phyloP scores from a whole-genome alignment of 768 basidiomycete genomes.

The Lactarius akahatsu region DNA sequence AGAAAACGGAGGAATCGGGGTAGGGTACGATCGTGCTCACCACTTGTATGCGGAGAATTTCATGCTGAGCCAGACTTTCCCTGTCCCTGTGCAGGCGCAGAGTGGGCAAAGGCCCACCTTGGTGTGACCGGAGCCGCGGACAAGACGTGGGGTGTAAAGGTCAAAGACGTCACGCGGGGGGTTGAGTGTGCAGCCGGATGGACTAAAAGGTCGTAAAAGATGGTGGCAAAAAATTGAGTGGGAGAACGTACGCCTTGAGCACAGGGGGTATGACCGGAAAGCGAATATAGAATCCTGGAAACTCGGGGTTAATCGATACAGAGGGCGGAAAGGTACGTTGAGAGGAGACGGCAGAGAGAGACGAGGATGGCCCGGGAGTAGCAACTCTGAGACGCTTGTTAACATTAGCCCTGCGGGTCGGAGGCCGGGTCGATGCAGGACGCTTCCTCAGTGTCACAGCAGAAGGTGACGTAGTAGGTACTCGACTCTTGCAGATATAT shows the following conservation, averaged over 20 bases:
- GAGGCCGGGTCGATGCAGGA: neutral
- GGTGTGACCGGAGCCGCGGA: constrained; percentile 61
- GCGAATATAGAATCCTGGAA: constrained; percentile 65
- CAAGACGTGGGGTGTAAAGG: constrained; percentile 77
- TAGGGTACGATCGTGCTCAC: constrained; percentile 39
- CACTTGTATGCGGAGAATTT: constrained; percentile 84
- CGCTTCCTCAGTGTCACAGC: constrained; percentile 14
- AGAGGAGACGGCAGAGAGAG: constrained; percentile 31
- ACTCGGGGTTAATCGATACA: constrained; percentile 48
- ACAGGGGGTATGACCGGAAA: constrained; percentile 56
- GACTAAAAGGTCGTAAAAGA: constrained; percentile 18
- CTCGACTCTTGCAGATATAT: neutral
- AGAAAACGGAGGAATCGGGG: neutral
- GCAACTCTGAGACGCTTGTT: constrained; percentile 1
- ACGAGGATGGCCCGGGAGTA: neutral
- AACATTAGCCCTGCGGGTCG: neutral
- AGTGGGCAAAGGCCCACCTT: constrained; percentile 81
- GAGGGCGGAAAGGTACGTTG: constrained; percentile 52
- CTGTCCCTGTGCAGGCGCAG: constrained; percentile 68
- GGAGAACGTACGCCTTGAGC: constrained; percentile 11
- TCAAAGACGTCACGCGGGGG: constrained; percentile 59
- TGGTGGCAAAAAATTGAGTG: neutral
- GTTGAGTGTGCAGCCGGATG: constrained; percentile 52
- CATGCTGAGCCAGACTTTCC: constrained; percentile 70
- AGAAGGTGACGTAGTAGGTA: neutral